Conservation (phyloP, 2,329 filamentous ascomycete species). For the Pseudocercospora ulei region DNA sequence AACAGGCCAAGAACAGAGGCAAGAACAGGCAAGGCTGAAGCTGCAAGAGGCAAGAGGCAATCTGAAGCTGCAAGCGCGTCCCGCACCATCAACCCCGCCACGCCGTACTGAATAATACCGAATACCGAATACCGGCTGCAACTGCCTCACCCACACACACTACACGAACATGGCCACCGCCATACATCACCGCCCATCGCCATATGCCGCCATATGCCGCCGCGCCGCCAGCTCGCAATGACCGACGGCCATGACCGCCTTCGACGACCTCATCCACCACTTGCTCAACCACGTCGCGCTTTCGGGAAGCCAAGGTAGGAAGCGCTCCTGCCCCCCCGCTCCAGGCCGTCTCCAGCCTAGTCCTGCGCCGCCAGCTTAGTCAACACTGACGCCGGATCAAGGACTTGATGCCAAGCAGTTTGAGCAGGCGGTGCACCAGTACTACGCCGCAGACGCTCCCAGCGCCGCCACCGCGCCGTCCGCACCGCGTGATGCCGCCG, state of each 20-base stretch:
- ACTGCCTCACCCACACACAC: too few relatives aligned
- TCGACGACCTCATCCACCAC: conserved; percentile 51
- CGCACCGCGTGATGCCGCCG: conserved; percentile 6
- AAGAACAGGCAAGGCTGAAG: too few relatives aligned
- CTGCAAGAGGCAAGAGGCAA: too few relatives aligned
- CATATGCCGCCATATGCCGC: background rate
- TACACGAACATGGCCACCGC: too few relatives aligned
- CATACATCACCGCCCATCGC: conserved; percentile 2
- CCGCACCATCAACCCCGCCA: too few relatives aligned
- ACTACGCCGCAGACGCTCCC: conserved; percentile 31
- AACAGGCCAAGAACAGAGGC: too few relatives aligned
- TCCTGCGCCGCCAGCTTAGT: background rate
- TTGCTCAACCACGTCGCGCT: conserved; percentile 52
- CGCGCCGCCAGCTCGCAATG: conserved; percentile 17
- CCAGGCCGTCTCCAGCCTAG: background rate
- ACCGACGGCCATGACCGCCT: conserved; percentile 32
- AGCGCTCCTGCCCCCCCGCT: conserved; percentile 6
- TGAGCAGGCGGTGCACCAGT: conserved; percentile 34
- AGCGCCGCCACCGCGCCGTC: background rate
- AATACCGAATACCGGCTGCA: too few relatives aligned
- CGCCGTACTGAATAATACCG: too few relatives aligned
- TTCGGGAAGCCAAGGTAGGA: conserved; percentile 50
- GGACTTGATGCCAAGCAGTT: conserved; percentile 39
- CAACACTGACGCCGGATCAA: conserved; percentile 18
- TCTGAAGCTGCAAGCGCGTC: too few relatives aligned